Evolutionary conservation across 208 protist genomes (phyloP), one percentile per base, ranked within the genome.

Genomic region (Tritrichomonas musculus): DNA sequence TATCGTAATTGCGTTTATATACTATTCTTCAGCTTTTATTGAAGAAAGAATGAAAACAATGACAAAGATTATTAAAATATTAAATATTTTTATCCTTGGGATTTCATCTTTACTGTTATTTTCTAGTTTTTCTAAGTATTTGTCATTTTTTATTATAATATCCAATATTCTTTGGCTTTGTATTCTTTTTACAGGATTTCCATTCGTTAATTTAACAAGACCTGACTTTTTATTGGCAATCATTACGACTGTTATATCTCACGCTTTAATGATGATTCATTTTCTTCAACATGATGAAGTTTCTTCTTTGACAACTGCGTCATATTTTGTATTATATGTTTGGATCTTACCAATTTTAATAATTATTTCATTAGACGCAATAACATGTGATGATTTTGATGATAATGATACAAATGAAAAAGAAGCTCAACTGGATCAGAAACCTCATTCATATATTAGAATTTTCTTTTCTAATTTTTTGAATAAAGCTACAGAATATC

Each of bases 21-120:
- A 53, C 47, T 88, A 88, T 50, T 53, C 39, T 27, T 2, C 47
- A n/a, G 4, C 2, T 4, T 88, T 88, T 39, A 33, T 49, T 39
- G 77, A 88, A 88, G 77, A 88, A 88, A 88, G 47, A 88, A 88
- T 88, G 41, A 69, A 69, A 60, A 60, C 53, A 60, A 60, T 60
- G 53, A 60, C 53, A 60, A 50, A 49, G 1, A 60, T 39, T 22
- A 39, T 88, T 0, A 53, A 60, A 9, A 57, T 33, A 88, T 53
- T 57, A 57, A 88, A 25, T 1, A 53, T 53, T 39, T 88, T 53
- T 9, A 88, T 88, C n/a, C 11, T 53, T 14, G 41, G 0, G 2
- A 2, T 88, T n/a, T 57, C 77, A 53, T 8, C 17, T 13, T 22
- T 88, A 39, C 17, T 88, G 0, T 14, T 39, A 30, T 88, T 88